A percentile compares a stretch with the other conserved stretches of the same genome.
phyloP scores from a whole-genome alignment of 192 early-diverging fungal species.

The Cladochytrium replicatum region DNA sequence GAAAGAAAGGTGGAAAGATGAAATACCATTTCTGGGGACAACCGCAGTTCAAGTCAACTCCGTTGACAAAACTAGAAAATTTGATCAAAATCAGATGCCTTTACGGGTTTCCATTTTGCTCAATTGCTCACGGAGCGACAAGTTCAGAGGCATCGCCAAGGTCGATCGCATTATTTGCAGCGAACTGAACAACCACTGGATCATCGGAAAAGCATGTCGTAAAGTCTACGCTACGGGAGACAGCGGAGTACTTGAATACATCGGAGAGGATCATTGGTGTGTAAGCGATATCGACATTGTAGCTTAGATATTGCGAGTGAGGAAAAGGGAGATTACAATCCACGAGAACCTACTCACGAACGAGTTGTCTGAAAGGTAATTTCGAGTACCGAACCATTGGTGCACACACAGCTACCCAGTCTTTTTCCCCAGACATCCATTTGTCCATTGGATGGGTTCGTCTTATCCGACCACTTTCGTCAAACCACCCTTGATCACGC shows the following conservation, averaged over 20 bases:
- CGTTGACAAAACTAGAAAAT: slow-evolving; percentile 46
- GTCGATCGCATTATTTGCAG: slow-evolving; percentile 68
- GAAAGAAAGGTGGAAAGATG: too few relatives aligned
- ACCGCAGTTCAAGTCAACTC: slow-evolving; percentile 70
- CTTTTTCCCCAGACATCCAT: slow-evolving; percentile 45
- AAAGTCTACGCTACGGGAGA: slow-evolving; percentile 72
- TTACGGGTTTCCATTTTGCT: slow-evolving; percentile 7
- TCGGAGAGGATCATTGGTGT: slow-evolving; percentile 96
- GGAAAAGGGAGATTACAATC: neutral
- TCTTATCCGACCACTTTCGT: too few relatives aligned
- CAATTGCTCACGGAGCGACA: slow-evolving; percentile 59
- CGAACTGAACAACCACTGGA: slow-evolving; percentile 92
- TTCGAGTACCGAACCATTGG: slow-evolving; percentile 98
- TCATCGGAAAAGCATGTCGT: slow-evolving; percentile 69
- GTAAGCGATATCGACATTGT: slow-evolving; percentile 79
- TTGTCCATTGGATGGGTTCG: too few relatives aligned
- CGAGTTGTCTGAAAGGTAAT: slow-evolving; percentile 78
- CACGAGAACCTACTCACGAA: slow-evolving; percentile 51
- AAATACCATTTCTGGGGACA: slow-evolving; percentile 97
- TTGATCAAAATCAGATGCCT: slow-evolving; percentile 20
- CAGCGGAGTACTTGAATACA: slow-evolving; percentile 77
- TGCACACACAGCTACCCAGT: slow-evolving; percentile 72
- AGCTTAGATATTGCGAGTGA: slow-evolving; percentile 30
- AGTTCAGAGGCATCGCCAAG: slow-evolving; percentile 77
- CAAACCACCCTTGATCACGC: too few relatives aligned